Evolutionary conservation across 495 filamentous ascomycete genomes (phyloP), one percentile per base, ranked within the genome.

Genomic region (Aspergillus cavernicola): DNA sequence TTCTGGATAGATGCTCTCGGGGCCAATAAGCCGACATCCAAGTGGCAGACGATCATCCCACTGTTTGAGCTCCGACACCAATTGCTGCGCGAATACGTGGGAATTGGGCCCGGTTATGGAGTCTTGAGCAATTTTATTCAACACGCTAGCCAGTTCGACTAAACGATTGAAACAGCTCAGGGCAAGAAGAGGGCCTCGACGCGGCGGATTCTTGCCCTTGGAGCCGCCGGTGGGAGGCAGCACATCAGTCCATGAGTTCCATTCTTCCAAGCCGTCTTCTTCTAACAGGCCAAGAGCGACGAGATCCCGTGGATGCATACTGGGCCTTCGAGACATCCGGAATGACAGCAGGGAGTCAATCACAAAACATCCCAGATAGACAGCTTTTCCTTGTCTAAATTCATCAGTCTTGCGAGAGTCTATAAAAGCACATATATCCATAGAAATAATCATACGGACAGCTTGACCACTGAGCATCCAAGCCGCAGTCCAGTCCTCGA

Each of bases 181-280:
- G 39, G 78, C 74, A n/a, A 77, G 72, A 0, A 80, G 66, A 10
- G 85, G 82, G 23, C 73, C 78, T 28, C 79, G 66, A 3, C 67
- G 70, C 1, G 73, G 73, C 7, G 76, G 58, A 51, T 65, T 65
- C 50, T 66, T 69, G 29, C 59, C 59, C 19, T 66, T 60, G 24
- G 53, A 48, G 48, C 42, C 57, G 8, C 57, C 57, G 0, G 69
- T 74, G 11, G 73, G 72, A 5, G 70, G 72, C 24, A 80, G 63
- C 24, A 79, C 79, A 46, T 81, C 75, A 3, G 69, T 71, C 86
- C 85, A 89, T 2, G 80, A 81, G 53, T 85, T 82, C 86, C 85
- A 89, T 64, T 89, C 85, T 53, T 89, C 86, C 16, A 83, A 62
- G 6, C 82, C 85, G 63, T 85, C 81, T 63, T 87, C 82, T 52